Evolutionary conservation across 805 yeast species (phyloP).

Genomic region (Saturnispora zaruensis): DNA sequence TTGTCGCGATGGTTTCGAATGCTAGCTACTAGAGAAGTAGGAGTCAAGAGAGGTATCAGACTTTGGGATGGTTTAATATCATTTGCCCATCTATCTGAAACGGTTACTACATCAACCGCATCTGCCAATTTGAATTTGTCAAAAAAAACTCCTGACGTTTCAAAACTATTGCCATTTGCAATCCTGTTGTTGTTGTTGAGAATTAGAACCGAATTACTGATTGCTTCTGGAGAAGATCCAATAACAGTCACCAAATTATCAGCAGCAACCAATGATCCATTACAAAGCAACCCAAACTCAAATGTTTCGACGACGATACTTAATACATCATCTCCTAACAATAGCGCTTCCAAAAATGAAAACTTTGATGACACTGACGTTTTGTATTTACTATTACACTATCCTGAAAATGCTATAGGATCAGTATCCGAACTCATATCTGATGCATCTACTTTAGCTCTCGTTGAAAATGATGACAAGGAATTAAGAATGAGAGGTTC

Average conservation of each 20-base stretch:
- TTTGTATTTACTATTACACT: slow-evolving; percentile 40
- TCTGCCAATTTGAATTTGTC: slow-evolving; percentile 6
- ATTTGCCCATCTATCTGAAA: slow-evolving; percentile 10
- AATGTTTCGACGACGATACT: background rate
- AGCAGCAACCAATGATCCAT: background rate
- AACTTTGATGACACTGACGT: slow-evolving; percentile 43
- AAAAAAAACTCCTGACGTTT: slow-evolving; percentile 8
- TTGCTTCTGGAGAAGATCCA: slow-evolving; percentile 8
- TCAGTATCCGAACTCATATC: slow-evolving; percentile 7
- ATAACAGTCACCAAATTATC: background rate
- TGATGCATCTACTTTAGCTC: slow-evolving; percentile 7
- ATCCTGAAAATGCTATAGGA: slow-evolving; percentile 27
- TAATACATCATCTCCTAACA: background rate
- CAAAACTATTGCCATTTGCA: slow-evolving; percentile 31
- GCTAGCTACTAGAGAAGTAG: slow-evolving; percentile 40
- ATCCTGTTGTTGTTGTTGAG: slow-evolving; percentile 33
- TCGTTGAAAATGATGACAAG: slow-evolving; percentile 7
- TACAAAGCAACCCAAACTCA: background rate
- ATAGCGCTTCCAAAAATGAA: background rate
- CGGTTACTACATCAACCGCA: slow-evolving; percentile 7
- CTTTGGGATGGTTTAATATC: slow-evolving; percentile 44
- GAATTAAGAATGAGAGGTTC: slow-evolving; percentile 5
- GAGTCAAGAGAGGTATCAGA: slow-evolving; percentile 27
- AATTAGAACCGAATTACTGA: slow-evolving; percentile 10
- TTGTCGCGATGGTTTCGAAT: slow-evolving; percentile 43